phyloP scores from a whole-genome alignment of 441 rosid genomes.

The Euphorbia schlechtendalii region DNA sequence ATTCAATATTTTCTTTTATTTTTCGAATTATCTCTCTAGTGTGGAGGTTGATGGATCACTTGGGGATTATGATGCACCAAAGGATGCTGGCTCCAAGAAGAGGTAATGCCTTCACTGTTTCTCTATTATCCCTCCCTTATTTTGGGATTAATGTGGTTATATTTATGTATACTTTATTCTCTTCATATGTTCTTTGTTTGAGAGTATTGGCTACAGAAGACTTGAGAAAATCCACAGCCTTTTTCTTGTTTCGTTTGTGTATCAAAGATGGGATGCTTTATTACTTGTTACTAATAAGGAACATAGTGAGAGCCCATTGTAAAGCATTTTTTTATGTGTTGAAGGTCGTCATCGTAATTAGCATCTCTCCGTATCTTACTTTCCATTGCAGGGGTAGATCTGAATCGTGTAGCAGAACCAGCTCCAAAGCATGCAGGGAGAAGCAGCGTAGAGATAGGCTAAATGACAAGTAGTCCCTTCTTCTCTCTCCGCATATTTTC shows the following conservation, averaged over 20 bases:
- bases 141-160: too few relatives aligned
- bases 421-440: constrained; percentile 98
- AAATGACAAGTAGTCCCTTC: constrained; percentile 67
- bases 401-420: constrained; percentile 58
- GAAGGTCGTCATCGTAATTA: too few relatives aligned
- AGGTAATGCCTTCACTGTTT: constrained; percentile 35
- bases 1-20: too few relatives aligned
- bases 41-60: constrained; percentile 57
- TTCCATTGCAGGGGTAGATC: constrained; percentile 56
- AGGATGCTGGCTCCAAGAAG: constrained; percentile 75
- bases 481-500: constrained; percentile 9
- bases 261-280: too few relatives aligned
- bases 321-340: too few relatives aligned
- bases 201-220: too few relatives aligned
- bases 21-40: constrained; percentile 29
- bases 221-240: too few relatives aligned
- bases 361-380: too few relatives aligned
- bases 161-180: neutral
- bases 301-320: too few relatives aligned
- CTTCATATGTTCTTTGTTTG: too few relatives aligned
- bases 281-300: too few relatives aligned
- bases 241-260: too few relatives aligned
- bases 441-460: constrained; percentile 91
- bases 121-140: neutral
- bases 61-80: constrained; percentile 60